Evolutionary conservation across 805 yeast species (phyloP).

Genomic region (Yamadazyma insecticola): DNA sequence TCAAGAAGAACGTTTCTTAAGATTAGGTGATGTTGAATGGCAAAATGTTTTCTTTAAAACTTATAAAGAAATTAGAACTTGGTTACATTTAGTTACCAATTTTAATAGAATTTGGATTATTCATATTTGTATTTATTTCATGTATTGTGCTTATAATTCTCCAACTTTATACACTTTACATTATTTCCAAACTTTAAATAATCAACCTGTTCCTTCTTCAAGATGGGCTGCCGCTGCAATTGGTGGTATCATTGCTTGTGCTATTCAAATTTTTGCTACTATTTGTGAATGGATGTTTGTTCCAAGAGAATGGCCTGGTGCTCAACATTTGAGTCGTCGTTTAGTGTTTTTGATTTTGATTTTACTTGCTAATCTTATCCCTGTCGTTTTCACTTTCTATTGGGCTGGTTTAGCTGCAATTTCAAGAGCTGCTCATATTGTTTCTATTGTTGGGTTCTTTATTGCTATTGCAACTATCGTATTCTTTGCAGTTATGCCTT

Average conservation of each 20-base stretch:
- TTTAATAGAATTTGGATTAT: conserved; percentile 98
- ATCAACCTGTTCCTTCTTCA: conserved; percentile 85
- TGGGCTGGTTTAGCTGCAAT: conserved; percentile 65
- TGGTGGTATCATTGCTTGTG: conserved; percentile 84
- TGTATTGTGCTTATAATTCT: conserved; percentile 89
- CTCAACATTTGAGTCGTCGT: conserved; percentile 91
- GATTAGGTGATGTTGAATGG: conserved; percentile 93
- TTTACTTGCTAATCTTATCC: conserved; percentile 71
- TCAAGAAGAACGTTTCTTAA: conserved; percentile 79
- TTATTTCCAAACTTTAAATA: conserved; percentile 77
- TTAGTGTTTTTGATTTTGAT: conserved; percentile 67
- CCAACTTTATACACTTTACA: conserved; percentile 86
- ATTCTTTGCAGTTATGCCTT: conserved; percentile 91
- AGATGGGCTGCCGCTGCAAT: conserved; percentile 91
- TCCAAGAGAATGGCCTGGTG: conserved; percentile 99
- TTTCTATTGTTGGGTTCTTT: conserved; percentile 84
- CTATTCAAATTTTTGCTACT: conserved; percentile 83
- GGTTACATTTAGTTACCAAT: conserved; percentile 94
- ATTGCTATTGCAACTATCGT: conserved; percentile 78
- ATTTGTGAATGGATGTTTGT: conserved; percentile 92
- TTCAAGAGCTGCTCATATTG: conserved; percentile 70
- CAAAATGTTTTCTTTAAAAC: conserved; percentile 89
- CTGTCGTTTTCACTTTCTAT: conserved; percentile 79
- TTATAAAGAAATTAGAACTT: conserved; percentile 90
- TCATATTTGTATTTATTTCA: conserved; percentile 88